phyloP scores from a whole-genome alignment of 1,139 yeast species.

The Starmera stellimalicola region DNA sequence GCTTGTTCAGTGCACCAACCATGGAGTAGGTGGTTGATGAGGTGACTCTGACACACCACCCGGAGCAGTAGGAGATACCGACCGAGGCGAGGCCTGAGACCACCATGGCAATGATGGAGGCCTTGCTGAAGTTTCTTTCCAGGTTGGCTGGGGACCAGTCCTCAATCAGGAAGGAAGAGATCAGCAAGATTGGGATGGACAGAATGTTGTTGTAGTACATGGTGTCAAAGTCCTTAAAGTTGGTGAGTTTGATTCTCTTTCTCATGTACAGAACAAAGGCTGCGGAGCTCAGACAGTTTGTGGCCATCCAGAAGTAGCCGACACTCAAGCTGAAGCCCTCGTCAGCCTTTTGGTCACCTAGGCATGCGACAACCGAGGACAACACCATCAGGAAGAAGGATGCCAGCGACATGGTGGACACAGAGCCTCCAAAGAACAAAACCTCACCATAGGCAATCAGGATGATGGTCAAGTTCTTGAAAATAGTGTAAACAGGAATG shows the following conservation, averaged over 20 bases:
- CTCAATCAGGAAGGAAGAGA: slow-evolving; percentile 70
- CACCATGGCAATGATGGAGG: slow-evolving; percentile 75
- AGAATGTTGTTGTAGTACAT: slow-evolving; percentile 95
- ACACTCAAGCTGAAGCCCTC: slow-evolving; percentile 45
- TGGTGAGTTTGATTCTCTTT: slow-evolving; percentile 93
- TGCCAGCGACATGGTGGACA: slow-evolving; percentile 81
- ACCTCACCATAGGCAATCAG: slow-evolving; percentile 98
- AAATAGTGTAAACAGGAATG: slow-evolving; percentile 94
- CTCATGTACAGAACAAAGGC: slow-evolving; percentile 90
- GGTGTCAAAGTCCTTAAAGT: slow-evolving; percentile 96
- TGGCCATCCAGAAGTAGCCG: slow-evolving; percentile 95
- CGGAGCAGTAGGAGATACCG: slow-evolving; percentile 96
- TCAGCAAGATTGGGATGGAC: slow-evolving; percentile 78
- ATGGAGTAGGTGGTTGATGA: slow-evolving; percentile 96
- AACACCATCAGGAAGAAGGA: slow-evolving; percentile 87
- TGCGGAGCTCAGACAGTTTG: slow-evolving; percentile 91
- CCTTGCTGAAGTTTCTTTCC: slow-evolving; percentile 62
- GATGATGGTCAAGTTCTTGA: slow-evolving; percentile 94
- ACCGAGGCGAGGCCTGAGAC: slow-evolving; percentile 91
- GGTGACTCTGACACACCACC: slow-evolving; percentile 99
- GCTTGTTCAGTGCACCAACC: slow-evolving; percentile 98
- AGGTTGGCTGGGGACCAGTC: slow-evolving; percentile 87
- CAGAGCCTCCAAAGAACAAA: slow-evolving; percentile 91
- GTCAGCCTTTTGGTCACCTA: slow-evolving; percentile 60
- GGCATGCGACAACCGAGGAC: slow-evolving; percentile 87